Base-by-base conservation (phyloP, 2,329 filamentous ascomycete genomes). In the Talaromyces piceae region DNA sequence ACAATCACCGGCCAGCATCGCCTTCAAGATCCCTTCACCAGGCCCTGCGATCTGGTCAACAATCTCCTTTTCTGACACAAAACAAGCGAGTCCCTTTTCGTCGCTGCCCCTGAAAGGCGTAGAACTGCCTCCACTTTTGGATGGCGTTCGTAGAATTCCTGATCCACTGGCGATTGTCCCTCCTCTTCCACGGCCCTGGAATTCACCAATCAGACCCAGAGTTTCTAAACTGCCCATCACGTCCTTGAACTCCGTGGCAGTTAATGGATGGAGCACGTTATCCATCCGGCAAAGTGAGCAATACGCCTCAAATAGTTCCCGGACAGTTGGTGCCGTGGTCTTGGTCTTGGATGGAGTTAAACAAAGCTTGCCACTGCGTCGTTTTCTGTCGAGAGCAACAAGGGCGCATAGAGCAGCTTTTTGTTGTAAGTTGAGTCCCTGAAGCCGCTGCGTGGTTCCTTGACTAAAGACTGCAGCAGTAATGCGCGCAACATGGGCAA, bases 351-450 rank as follows among this genome's bases (percentile, higher is more conserved):
- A 83, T 0, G 85, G 84, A 1, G 85, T 76, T 41, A 59, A 62
- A 46, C 65, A 67, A 9, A 71, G 58, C 23, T 73, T 67, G n/a
- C 63, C 54, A 37, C 83, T 33, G 61, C 72, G 60, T 72, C 80
- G 51, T 56, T 82, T 83, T 60, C 86, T 88, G 67, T 96, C 91
- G n/a, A 93, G 81, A 2, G 89, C 88, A 33, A 91, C 79, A 12
- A 98, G 77, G 0, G 91, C 83, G 71, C 93, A 98, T 8, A 98
- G 77, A 0, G 91, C 90, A 3, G 91, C 93, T 68, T 95, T 97
- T 68, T 98, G 93, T 65, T 98, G 94, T 2, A 98, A 78, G 65
- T 97, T 98, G 51, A 98, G 80, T 4, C 84, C 83, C 67, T 87
- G 86, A 12, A 98, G 81, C 52, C 93, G 82, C 60, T 96, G 89